Base-by-base conservation (phyloP, 1,284 basidiomycete genomes). In the Neolentinus lepideus region DNA sequence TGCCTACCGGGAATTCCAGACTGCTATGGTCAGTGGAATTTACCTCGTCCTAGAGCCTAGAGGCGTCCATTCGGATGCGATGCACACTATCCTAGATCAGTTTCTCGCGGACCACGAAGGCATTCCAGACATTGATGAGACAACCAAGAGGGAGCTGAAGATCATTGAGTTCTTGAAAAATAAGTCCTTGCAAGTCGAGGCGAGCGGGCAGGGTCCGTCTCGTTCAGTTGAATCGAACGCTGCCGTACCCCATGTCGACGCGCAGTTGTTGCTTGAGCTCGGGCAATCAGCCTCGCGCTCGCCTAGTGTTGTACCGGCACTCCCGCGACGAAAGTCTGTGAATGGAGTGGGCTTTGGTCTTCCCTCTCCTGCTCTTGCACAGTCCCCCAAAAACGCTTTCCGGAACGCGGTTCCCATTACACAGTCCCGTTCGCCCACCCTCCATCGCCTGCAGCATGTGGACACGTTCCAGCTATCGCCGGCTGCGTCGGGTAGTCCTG, bases 1-100 rank as follows among this genome's bases (percentile, higher is more conserved):
- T 60, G 87, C 86, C 10, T 92, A 91, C 64, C 77, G 89, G 54
- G 89, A 91, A 64, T 92, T 92, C 69, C 88, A 91, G 66, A 85
- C 88, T 2, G 86, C 89, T 3, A 90, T 92, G 88, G 86, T 92
- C 58, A 86, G 85, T 59, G 90, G 90, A 8, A 90, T 92, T 55
- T 90, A 90, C 65, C 79, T 91, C 52, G 82, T 90, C 46, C 74
- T 92, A 21, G 81, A 92, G 60, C 90, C 88, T 1, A 80, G 75
- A 51, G 88, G 88, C 1, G 75, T 77, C 60, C 78, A 89, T 62
- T 81, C 83, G 6, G 73, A 73, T 2, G 77, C 74, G 48, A 92
- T 92, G 86, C 85, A 87, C 60, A 74, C 78, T 35, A 89, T 94
- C 52, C 71, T 93, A 55, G 88, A 92, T 62, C 78, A 76, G 8